Evolutionary conservation across 805 yeast species (phyloP).

Genomic region (Saturnispora bothae): DNA sequence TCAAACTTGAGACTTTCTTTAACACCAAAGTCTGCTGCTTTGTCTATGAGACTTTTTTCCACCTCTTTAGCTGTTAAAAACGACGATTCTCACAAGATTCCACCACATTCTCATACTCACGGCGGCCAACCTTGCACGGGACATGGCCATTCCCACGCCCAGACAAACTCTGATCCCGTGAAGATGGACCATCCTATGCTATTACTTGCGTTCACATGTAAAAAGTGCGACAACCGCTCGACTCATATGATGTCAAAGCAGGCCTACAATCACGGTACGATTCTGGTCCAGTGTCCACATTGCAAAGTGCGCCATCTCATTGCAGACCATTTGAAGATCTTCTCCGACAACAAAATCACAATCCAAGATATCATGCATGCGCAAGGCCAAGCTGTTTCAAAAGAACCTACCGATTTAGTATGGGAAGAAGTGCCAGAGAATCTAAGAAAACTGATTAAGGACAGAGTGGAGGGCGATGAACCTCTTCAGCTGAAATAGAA

Average conservation of each 20-base stretch:
- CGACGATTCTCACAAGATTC: not conserved
- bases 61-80: not conserved
- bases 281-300: slow-evolving; percentile 83
- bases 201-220: slow-evolving; percentile 89
- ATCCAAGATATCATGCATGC: slow-evolving; percentile 67
- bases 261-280: slow-evolving; percentile 80
- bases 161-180: slow-evolving; percentile 2
- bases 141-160: slow-evolving; percentile 8
- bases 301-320: slow-evolving; percentile 82
- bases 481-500: slow-evolving; percentile 5
- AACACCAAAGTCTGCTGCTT: not conserved
- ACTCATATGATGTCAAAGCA: slow-evolving; percentile 89
- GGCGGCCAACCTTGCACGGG: slow-evolving; percentile 11
- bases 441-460: slow-evolving; percentile 42
- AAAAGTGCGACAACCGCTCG: slow-evolving; percentile 72
- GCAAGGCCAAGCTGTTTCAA: slow-evolving; percentile 65
- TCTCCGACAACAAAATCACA: slow-evolving; percentile 68
- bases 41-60: not conserved
- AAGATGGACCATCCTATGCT: slow-evolving; percentile 68
- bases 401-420: slow-evolving; percentile 54
- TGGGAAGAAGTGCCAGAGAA: slow-evolving; percentile 60
- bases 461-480: slow-evolving; percentile 38
- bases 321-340: slow-evolving; percentile 79
- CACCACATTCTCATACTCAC: slow-evolving; percentile 10
- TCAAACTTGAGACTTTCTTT: not conserved